phyloP scores from a whole-genome alignment of 1,139 yeast species.

The Pichia sp. region DNA sequence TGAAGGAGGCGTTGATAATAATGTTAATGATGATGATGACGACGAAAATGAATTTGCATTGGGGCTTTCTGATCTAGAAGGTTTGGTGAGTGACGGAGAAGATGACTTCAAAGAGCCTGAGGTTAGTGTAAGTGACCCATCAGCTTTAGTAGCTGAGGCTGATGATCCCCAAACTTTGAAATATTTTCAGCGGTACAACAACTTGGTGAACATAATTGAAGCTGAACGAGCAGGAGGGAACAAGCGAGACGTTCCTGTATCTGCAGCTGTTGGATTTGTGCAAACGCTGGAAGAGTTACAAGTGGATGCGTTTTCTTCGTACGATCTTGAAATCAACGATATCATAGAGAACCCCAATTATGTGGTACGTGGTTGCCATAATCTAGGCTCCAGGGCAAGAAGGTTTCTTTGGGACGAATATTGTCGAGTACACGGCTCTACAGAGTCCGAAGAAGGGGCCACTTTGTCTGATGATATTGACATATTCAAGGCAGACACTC shows the following conservation, averaged over 20 bases:
- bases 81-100: background rate
- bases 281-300: slow-evolving; percentile 24
- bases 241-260: background rate
- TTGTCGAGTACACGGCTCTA: slow-evolving; percentile 7
- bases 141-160: slow-evolving; percentile 5
- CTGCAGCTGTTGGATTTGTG: background rate
- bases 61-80: slow-evolving; percentile 18
- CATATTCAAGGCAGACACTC: background rate
- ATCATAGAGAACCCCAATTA: slow-evolving; percentile 40
- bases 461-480: background rate
- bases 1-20: slow-evolving; percentile 10
- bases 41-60: slow-evolving; percentile 14
- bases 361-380: slow-evolving; percentile 6
- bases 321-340: slow-evolving; percentile 43
- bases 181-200: background rate
- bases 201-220: background rate
- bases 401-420: slow-evolving; percentile 14
- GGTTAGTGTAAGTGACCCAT: slow-evolving; percentile 13
- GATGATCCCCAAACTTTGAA: background rate
- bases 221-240: background rate
- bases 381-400: background rate
- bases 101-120: background rate
- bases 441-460: background rate
- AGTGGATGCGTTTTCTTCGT: slow-evolving; percentile 41
- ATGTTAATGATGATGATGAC: background rate